Evolutionary conservation across 2,329 filamentous ascomycete genomes (phyloP).

Genomic region (Colletotrichum brevisporum): DNA sequence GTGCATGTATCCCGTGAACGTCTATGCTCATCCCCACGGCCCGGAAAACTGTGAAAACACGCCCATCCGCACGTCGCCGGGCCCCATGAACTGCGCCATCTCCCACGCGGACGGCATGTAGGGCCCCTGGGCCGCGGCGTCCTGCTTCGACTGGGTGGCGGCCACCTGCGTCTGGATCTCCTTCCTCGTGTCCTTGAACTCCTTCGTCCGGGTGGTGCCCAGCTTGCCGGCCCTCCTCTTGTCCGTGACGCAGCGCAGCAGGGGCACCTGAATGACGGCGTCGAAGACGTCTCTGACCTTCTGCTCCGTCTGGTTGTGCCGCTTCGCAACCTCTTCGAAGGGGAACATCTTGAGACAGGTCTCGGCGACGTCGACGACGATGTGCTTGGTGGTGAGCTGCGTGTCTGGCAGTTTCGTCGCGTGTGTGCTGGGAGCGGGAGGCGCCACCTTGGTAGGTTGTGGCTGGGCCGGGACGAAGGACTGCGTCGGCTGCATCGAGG

Average conservation of each 20-base stretch:
- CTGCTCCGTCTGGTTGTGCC: constrained; percentile 58
- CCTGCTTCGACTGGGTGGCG: constrained; percentile 13
- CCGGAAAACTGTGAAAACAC: constrained; percentile 28
- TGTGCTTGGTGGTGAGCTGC: constrained; percentile 51
- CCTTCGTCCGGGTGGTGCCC: constrained; percentile 56
- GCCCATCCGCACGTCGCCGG: constrained; percentile 25
- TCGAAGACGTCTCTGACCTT: constrained; percentile 63
- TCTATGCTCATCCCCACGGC: constrained; percentile 26
- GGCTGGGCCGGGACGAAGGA: constrained; percentile 4
- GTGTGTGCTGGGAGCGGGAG: neutral
- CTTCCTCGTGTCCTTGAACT: constrained; percentile 59
- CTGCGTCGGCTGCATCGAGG: constrained; percentile 5
- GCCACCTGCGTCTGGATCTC: constrained; percentile 44
- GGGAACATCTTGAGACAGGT: constrained; percentile 62
- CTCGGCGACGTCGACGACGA: constrained; percentile 65
- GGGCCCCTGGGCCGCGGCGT: constrained; percentile 6
- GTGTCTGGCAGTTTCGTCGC: constrained; percentile 39
- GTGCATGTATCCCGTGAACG: neutral
- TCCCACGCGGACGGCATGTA: constrained; percentile 38
- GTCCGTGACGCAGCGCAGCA: constrained; percentile 61
- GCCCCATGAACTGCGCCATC: constrained; percentile 38
- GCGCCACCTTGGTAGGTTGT: constrained; percentile 3
- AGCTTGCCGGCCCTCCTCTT: constrained; percentile 57
- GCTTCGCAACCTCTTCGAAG: constrained; percentile 60
- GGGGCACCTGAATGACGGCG: constrained; percentile 63